A percentile compares a stretch with the other conserved stretches of the same genome.
These are phyloP conservation scores for Monosporascus ibericus DNA, from an alignment of 2,329 filamentous ascomycete genomes.

Conservation along the genomic window DNA sequence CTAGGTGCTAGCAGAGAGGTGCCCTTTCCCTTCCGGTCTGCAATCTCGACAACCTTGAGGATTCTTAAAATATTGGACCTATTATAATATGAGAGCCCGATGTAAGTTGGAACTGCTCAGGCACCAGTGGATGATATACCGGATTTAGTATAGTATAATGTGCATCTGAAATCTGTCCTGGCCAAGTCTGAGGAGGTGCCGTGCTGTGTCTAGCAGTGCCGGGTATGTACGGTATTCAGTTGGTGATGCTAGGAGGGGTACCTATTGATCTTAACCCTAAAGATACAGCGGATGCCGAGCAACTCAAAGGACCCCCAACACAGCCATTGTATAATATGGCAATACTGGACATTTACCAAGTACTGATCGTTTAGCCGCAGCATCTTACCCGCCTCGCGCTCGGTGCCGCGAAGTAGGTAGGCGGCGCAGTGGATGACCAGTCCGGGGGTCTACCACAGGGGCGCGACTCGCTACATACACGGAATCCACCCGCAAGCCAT, in stretches of 20 bases:
- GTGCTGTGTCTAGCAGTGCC: background rate
- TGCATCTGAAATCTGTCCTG: background rate
- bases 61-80: background rate
- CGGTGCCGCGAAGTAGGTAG: no score
- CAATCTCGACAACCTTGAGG: background rate
- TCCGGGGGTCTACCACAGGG: no score
- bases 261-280: slow-evolving; percentile 6
- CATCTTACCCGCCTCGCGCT: no score
- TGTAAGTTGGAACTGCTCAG: no score
- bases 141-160: background rate
- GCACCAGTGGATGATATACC: background rate
- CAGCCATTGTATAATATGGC: slow-evolving; percentile 18
- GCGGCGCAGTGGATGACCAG: no score
- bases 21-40: background rate
- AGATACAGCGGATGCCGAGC: slow-evolving; percentile 12
- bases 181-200: background rate
- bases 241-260: background rate
- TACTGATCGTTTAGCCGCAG: background rate
- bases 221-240: background rate
- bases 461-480: no score
- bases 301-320: slow-evolving; percentile 17
- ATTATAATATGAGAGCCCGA: background rate
- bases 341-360: slow-evolving; percentile 18
- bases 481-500: no score
- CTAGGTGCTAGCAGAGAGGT: background rate